phyloP scores from a whole-genome alignment of 345 rosid genomes.

The Arabis hirsuta region DNA sequence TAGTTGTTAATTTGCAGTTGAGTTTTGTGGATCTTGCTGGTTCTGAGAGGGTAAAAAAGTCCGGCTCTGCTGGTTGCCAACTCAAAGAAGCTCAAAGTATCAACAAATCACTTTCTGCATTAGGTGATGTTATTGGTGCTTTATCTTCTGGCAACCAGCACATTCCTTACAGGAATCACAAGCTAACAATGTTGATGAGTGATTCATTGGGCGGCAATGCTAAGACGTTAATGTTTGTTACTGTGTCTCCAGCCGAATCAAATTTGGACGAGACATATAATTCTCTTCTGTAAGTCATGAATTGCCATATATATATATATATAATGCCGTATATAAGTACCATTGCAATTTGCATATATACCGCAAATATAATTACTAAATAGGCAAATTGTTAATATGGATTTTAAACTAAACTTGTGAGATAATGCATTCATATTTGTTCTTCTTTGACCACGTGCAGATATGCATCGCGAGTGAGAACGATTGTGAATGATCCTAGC shows the following conservation, averaged over 20 bases:
- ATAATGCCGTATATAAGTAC: not conserved
- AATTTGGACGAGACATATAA: slow-evolving; percentile 93
- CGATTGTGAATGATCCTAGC: slow-evolving; percentile 88
- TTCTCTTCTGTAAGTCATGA: slow-evolving; percentile 66
- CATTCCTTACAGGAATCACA: slow-evolving; percentile 93
- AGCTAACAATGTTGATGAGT: slow-evolving; percentile 94
- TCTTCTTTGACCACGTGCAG: slow-evolving; percentile 42
- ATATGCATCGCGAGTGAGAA: slow-evolving; percentile 91
- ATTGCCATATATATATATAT: not conserved
- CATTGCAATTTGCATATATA: not conserved
- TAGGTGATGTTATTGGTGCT: slow-evolving; percentile 94
- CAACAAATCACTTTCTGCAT: slow-evolving; percentile 94
- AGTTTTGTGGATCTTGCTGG: slow-evolving; percentile 99
- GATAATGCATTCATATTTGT: not conserved
- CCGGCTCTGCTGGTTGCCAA: slow-evolving; percentile 85
- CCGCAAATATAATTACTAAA: not conserved
- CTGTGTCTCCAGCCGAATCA: slow-evolving; percentile 86
- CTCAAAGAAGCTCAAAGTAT: slow-evolving; percentile 99
- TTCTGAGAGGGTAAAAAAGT: slow-evolving; percentile 92
- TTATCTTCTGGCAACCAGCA: slow-evolving; percentile 86
- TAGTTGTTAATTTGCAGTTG: slow-evolving; percentile 56
- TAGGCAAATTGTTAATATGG: not conserved
- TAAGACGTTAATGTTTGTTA: slow-evolving; percentile 94
- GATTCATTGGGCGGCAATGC: slow-evolving; percentile 99
- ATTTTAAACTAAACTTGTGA: not conserved